Conservation (phyloP, 176 grass and related monocot species). For the Oryza australiensis region DNA sequence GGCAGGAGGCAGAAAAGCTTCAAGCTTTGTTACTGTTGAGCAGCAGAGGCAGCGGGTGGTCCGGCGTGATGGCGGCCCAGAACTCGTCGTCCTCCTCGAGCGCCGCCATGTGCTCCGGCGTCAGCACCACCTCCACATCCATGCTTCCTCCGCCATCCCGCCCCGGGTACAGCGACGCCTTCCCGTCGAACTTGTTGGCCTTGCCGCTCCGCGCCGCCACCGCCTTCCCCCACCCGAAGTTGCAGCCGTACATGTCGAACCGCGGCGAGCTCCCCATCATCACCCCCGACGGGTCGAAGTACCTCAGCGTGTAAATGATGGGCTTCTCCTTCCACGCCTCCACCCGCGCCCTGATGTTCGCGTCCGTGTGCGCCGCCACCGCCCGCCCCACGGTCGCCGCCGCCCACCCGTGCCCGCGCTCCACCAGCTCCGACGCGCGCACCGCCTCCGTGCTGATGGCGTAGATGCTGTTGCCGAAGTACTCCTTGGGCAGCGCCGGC, state of each 20-base stretch:
- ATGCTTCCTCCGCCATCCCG: constrained; percentile 42
- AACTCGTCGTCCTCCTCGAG: constrained; percentile 53
- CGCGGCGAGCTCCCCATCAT: constrained; percentile 46
- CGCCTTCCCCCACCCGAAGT: constrained; percentile 62
- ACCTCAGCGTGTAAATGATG: neutral
- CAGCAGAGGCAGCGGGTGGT: too few species aligned
- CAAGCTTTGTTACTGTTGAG: too few species aligned
- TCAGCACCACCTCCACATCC: constrained; percentile 45
- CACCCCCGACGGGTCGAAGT: neutral
- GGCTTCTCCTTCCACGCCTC: neutral
- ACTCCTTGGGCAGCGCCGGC: constrained; percentile 42
- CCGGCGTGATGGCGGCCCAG: constrained; percentile 26
- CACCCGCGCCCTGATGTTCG: constrained; percentile 23
- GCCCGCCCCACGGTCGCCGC: constrained; percentile 38
- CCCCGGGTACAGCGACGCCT: constrained; percentile 40
- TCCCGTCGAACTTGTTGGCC: constrained; percentile 54
- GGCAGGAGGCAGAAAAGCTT: too few species aligned
- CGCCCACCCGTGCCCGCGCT: constrained; percentile 58
- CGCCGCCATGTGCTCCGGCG: constrained; percentile 42
- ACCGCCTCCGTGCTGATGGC: constrained; percentile 2
- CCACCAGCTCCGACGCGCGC: constrained; percentile 42
- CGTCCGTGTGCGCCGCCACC: constrained; percentile 61
- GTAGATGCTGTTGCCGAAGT: constrained; percentile 61
- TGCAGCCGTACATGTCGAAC: constrained; percentile 65
- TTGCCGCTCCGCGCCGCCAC: constrained; percentile 50